Conservation (phyloP, 2,329 filamentous ascomycete genomes). For the Microcyclospora pomicola region DNA sequence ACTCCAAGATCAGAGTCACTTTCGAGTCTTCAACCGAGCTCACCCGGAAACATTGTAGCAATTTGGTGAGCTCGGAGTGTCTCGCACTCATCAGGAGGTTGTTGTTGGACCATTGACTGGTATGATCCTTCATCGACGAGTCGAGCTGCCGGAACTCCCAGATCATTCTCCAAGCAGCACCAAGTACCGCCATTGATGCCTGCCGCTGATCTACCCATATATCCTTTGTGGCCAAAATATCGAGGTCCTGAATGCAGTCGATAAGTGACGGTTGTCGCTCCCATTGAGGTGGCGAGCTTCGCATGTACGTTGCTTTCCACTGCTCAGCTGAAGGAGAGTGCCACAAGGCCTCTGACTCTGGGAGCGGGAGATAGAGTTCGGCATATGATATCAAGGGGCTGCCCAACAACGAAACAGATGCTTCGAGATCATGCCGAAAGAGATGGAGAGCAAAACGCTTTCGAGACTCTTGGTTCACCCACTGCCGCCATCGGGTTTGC, state of each 20-base stretch:
- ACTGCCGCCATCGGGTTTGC: slow-evolving; percentile 51
- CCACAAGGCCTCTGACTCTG: slow-evolving; percentile 50
- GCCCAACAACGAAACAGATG: slow-evolving; percentile 52
- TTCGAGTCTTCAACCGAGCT: slow-evolving; percentile 22
- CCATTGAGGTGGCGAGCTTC: slow-evolving; percentile 22
- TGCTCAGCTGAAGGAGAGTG: slow-evolving; percentile 46
- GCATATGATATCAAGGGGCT: slow-evolving; percentile 55
- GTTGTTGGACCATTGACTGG: slow-evolving; percentile 25
- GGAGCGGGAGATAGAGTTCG: slow-evolving; percentile 53
- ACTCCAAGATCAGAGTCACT: slow-evolving; percentile 29
- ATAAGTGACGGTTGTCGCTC: slow-evolving; percentile 37
- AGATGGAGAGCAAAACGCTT: slow-evolving; percentile 54
- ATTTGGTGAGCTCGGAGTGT: slow-evolving; percentile 48
- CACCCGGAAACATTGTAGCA: slow-evolving; percentile 39
- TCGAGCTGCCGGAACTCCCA: slow-evolving; percentile 52
- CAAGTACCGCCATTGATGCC: slow-evolving; percentile 46
- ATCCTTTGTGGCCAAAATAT: slow-evolving; percentile 36
- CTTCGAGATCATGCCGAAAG: slow-evolving; percentile 52
- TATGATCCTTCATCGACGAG: slow-evolving; percentile 38
- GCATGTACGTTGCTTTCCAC: slow-evolving; percentile 50
- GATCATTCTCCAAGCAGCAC: slow-evolving; percentile 52
- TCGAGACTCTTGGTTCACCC: slow-evolving; percentile 52
- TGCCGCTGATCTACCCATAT: slow-evolving; percentile 42
- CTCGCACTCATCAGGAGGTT: slow-evolving; percentile 35
- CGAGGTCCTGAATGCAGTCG: slow-evolving; percentile 44